Evolutionary conservation across 2,329 filamentous ascomycete genomes (phyloP).

Genomic region (Penicillium corylophilum): DNA sequence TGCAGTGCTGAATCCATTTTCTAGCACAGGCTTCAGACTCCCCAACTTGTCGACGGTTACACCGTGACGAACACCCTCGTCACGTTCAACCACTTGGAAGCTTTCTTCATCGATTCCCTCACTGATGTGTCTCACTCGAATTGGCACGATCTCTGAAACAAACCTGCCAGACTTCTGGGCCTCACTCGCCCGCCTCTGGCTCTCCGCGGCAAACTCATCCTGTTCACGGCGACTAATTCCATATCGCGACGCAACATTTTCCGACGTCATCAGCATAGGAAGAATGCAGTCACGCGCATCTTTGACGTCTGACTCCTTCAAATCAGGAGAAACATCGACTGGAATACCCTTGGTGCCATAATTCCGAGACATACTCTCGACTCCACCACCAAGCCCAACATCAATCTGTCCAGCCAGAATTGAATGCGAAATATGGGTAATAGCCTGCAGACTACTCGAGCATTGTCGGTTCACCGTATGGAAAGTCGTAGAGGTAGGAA

Average conservation of each 20-base stretch:
- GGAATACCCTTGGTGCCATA: constrained; percentile 26
- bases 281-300: constrained; percentile 79
- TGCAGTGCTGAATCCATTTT: constrained; percentile 78
- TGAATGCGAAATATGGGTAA: constrained; percentile 84
- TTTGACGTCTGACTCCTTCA: constrained; percentile 38
- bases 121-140: constrained; percentile 75
- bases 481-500: constrained; percentile 79
- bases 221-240: constrained; percentile 72
- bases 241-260: constrained; percentile 90
- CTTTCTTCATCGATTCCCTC: constrained; percentile 72
- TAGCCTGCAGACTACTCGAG: constrained; percentile 88
- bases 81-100: constrained; percentile 53
- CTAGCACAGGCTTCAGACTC: constrained; percentile 83
- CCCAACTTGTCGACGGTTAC: constrained; percentile 75
- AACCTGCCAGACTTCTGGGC: constrained; percentile 86
- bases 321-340: constrained; percentile 21
- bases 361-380: constrained; percentile 72
- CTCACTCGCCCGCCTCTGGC: constrained; percentile 76
- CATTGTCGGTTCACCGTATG: constrained; percentile 89
- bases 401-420: constrained; percentile 77
- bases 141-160: constrained; percentile 85
- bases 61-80: constrained; percentile 84
- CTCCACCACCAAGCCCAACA: constrained; percentile 80
- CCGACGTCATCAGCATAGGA: constrained; percentile 93
- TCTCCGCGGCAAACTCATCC: constrained; percentile 80